phyloP scores from a whole-genome alignment of 2,329 filamentous ascomycete genomes.

The Aspergillus sclerotialis region DNA sequence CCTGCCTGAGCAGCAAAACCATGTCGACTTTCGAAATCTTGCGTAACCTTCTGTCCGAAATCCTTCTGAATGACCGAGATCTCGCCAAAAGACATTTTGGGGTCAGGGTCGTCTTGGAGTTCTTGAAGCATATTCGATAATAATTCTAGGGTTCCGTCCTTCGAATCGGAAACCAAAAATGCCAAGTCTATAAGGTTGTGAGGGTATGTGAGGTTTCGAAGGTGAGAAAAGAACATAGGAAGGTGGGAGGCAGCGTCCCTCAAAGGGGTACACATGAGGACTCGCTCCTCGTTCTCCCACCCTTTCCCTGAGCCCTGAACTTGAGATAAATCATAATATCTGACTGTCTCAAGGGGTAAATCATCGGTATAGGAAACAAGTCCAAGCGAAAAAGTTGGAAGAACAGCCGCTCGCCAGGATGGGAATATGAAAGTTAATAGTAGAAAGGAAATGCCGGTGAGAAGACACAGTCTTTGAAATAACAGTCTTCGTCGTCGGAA shows the following conservation, averaged over 20 bases:
- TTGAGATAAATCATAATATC: conserved; percentile 91
- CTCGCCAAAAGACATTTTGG: conserved; percentile 80
- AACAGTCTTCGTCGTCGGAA: conserved; percentile 67
- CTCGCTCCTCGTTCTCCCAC: conserved; percentile 94
- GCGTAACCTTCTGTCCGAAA: conserved; percentile 95
- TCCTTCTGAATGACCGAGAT: conserved; percentile 98
- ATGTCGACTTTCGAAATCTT: conserved; percentile 95
- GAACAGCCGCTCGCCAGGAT: conserved; percentile 58
- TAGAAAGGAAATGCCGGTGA: conserved; percentile 50
- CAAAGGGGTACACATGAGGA: conserved; percentile 87
- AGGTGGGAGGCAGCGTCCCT: conserved; percentile 88
- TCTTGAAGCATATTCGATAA: conserved; percentile 68
- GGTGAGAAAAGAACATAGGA: conserved; percentile 97
- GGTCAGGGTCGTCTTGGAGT: conserved; percentile 72
- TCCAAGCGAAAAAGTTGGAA: conserved; percentile 61
- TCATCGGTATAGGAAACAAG: conserved; percentile 61
- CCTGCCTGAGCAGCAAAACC: conserved; percentile 94
- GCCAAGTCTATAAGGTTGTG: conserved; percentile 94
- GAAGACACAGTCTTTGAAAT: conserved; percentile 58
- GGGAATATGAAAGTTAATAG: conserved; percentile 67
- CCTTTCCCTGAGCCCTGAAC: conserved; percentile 86
- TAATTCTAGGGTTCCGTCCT: conserved; percentile 76
- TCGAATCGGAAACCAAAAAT: conserved; percentile 95
- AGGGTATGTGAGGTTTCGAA: conserved; percentile 93
- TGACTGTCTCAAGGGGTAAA: conserved; percentile 83